These are phyloP conservation scores for Saccharomycopsis microspora DNA, from an alignment of 805 yeast genomes.

Conservation along the genomic window DNA sequence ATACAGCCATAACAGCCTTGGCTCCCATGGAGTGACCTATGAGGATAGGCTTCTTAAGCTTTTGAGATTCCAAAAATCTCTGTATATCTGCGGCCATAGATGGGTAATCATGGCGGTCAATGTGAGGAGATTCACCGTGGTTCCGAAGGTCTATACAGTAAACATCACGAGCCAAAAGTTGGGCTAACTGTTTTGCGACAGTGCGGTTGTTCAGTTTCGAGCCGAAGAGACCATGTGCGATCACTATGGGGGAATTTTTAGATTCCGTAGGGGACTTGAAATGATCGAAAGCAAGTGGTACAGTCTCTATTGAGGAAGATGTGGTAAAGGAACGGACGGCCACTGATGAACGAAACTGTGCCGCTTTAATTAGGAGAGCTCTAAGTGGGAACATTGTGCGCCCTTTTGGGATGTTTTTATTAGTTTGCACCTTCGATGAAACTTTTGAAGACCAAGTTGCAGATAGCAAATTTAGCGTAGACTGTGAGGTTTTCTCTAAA, in stretches of 20 bases:
- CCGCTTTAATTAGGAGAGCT: no score
- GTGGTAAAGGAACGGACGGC: no score
- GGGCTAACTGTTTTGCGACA: constrained; percentile 52
- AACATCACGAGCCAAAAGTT: constrained; percentile 40
- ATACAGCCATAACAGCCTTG: constrained; percentile 81
- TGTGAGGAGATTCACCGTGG: constrained; percentile 87
- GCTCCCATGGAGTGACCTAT: constrained; percentile 92
- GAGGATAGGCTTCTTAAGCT: constrained; percentile 34
- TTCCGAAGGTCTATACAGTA: constrained; percentile 73
- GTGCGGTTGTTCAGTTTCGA: constrained; percentile 69
- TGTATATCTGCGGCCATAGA: constrained; percentile 83
- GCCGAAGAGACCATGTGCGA: constrained; percentile 87
- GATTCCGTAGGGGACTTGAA: constrained; percentile 20
- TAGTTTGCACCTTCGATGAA: no score
- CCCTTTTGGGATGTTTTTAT: no score
- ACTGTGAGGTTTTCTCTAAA: no score
- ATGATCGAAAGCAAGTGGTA: constrained; percentile 42
- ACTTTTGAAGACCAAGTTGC: no score
- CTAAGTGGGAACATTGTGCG: no score
- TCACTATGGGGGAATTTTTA: constrained; percentile 46
- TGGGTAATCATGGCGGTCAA: constrained; percentile 61
- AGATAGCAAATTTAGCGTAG: no score
- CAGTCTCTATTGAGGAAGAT: constrained; percentile 27
- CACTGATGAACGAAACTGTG: no score
- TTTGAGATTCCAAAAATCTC: constrained; percentile 41